Evolutionary conservation across 306 rosid species (phyloP).

Genomic region (Luffa acutangula): DNA sequence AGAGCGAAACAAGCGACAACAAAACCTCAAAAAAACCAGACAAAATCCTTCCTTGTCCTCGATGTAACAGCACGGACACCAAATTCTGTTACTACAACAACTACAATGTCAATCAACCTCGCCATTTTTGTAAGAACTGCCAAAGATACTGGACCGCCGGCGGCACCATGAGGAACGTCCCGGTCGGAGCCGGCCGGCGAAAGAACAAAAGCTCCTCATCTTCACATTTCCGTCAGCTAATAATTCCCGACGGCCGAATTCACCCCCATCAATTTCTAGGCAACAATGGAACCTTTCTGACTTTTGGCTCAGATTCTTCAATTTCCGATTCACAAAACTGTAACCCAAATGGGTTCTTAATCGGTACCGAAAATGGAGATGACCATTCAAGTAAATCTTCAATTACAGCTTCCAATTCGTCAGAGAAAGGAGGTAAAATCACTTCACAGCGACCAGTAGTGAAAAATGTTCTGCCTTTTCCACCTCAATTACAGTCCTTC

Average conservation of each 20-base stretch:
- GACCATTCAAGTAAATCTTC: slow-evolving; percentile 47
- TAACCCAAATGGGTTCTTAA: slow-evolving; percentile 22
- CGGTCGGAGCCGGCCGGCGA: slow-evolving; percentile 84
- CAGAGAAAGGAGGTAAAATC: slow-evolving; percentile 28
- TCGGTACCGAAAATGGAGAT: slow-evolving; percentile 15
- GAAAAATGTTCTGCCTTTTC: slow-evolving; percentile 26
- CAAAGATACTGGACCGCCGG: slow-evolving; percentile 96
- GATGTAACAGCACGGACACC: slow-evolving; percentile 86
- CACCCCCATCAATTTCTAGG: slow-evolving; percentile 28
- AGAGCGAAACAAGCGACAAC: slow-evolving; percentile 42
- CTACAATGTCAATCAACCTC: slow-evolving; percentile 81
- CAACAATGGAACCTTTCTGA: slow-evolving; percentile 35
- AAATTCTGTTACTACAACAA: slow-evolving; percentile 83
- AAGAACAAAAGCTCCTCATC: slow-evolving; percentile 51
- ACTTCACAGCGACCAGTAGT: slow-evolving; percentile 24
- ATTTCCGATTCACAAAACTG: slow-evolving; percentile 8
- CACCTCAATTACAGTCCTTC: slow-evolving; percentile 42
- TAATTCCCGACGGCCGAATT: slow-evolving; percentile 35
- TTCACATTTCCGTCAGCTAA: slow-evolving; percentile 34
- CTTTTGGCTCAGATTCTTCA: slow-evolving; percentile 56
- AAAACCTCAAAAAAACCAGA: slow-evolving; percentile 61
- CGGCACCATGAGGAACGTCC: slow-evolving; percentile 74
- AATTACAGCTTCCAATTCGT: slow-evolving; percentile 36
- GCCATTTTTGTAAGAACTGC: slow-evolving; percentile 86
- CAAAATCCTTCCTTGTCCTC: slow-evolving; percentile 65